These are phyloP conservation scores for Endocladia muricata DNA, from an alignment of 31 red algal genomes.

Conservation along the genomic window DNA sequence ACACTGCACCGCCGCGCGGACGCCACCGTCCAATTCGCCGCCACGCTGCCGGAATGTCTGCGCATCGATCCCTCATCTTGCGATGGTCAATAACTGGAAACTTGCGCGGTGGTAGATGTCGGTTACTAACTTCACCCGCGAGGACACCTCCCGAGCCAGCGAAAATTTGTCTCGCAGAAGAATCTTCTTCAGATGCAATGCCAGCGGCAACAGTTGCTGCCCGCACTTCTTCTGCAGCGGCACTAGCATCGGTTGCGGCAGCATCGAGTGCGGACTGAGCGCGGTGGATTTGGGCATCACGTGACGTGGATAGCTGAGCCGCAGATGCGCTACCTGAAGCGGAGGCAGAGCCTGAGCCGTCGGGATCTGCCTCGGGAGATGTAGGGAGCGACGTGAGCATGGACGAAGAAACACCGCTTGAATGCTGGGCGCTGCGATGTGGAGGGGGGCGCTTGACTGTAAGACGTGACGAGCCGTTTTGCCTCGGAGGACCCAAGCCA, in stretches of 20 bases:
- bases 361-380: constrained; percentile 27
- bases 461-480: background rate
- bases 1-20: constrained; percentile 26
- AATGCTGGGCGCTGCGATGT: background rate
- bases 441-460: constrained; percentile 22
- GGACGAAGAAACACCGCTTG: constrained; percentile 5
- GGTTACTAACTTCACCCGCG: background rate
- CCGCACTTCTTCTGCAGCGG: constrained; percentile 8
- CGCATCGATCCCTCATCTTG: constrained; percentile 21
- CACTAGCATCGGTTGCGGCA: constrained; percentile 9
- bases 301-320: constrained; percentile 26
- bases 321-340: constrained; percentile 38
- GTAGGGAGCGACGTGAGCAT: constrained; percentile 18
- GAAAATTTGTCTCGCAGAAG: constrained; percentile 12
- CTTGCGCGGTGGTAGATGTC: background rate
- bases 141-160: constrained; percentile 1
- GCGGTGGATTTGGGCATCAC: constrained; percentile 30
- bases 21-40: constrained; percentile 53
- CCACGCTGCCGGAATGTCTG: constrained; percentile 48
- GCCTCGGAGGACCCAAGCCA: constrained; percentile 14
- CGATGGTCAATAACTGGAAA: constrained; percentile 13
- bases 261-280: constrained; percentile 30
- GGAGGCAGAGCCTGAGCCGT: constrained; percentile 17
- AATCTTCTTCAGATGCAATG: background rate
- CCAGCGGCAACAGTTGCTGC: constrained; percentile 6